Base-by-base conservation (phyloP, 371 early-diverging fungal genomes). In the Haplosporangium sp. region DNA sequence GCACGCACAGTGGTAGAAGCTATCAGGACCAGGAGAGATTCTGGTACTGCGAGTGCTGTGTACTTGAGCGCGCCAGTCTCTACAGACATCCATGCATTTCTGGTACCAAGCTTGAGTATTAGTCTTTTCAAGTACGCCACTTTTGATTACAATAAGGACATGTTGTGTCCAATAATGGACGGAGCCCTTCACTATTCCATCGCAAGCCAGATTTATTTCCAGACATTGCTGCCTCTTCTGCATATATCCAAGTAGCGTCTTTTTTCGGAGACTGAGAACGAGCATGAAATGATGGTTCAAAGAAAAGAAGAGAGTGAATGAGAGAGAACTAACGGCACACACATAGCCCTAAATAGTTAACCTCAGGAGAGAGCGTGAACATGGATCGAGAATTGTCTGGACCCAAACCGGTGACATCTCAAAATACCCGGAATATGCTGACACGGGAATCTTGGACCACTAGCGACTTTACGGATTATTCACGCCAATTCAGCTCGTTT, bases 21-120 rank as follows among this genome's bases (percentile, higher is more conserved):
- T 4, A 63, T 68, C 13, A 2, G 40, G 6, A 50, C 59, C 6
- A 62, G 11, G 46, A 59, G 29, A 4, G 29, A 4, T 29, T 29
- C 20, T 14, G 52, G 43, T 6, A 59, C 57, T 8, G 59, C 51
- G 16, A 64, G 68, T 11, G 21, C 67, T 43, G 69, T 74, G n/a
- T 74, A 74, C 40, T 46, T 74, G 21, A 67, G 68, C 6, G 42
- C 63, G 0, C 52, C 74, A n/a, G 11, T 42, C 47, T 74, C 59
- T 37, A 6, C 0, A 0, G 74, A 74, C 11, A 43, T 58, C 5
- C 47, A 53, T 23, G 12, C 9, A 3, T 29, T 41, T 10, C n/a
- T 68, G 38, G 23, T 50, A 11, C 4, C 11, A 5, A 6, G 40
- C 13, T 46, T 74, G 45, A 60, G 55, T 29, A 43, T 53, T 9